phyloP scores from a whole-genome alignment of 2,329 filamentous ascomycete species.

The Curvularia verruculosa region DNA sequence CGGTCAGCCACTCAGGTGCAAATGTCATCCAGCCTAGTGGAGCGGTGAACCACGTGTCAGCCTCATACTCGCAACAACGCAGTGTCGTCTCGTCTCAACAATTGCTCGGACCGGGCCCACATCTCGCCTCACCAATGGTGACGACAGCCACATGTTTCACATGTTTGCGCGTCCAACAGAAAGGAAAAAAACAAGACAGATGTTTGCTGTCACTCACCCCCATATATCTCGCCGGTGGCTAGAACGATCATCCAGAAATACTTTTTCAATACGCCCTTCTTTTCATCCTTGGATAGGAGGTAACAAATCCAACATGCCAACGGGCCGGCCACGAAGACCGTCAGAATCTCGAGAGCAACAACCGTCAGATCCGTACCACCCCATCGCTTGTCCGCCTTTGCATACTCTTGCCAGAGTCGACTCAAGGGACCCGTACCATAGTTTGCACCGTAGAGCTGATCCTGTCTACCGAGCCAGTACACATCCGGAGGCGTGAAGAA shows the following conservation, averaged over 20 bases:
- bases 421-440: constrained; percentile 62
- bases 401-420: constrained; percentile 69
- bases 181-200: constrained; percentile 5
- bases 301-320: constrained; percentile 64
- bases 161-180: constrained; percentile 6
- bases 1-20: constrained; percentile 68
- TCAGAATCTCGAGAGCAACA: constrained; percentile 66
- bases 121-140: constrained; percentile 24
- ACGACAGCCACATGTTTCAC: constrained; percentile 12
- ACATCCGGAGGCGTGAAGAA: constrained; percentile 55
- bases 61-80: constrained; percentile 30
- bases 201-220: constrained; percentile 49
- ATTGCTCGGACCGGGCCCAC: constrained; percentile 26
- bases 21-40: constrained; percentile 66
- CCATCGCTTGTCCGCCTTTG: constrained; percentile 68
- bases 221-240: constrained; percentile 69
- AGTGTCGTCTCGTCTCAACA: constrained; percentile 26
- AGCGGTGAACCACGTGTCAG: constrained; percentile 49
- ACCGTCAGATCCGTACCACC: constrained; percentile 64
- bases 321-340: constrained; percentile 64
- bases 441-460: constrained; percentile 64
- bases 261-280: constrained; percentile 47
- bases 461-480: constrained; percentile 60
- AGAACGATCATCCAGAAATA: constrained; percentile 64
- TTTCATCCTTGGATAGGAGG: constrained; percentile 51